These are phyloP conservation scores for Phytophthora kernoviae DNA, from an alignment of 352 stramenopile species.

Conservation along the genomic window DNA sequence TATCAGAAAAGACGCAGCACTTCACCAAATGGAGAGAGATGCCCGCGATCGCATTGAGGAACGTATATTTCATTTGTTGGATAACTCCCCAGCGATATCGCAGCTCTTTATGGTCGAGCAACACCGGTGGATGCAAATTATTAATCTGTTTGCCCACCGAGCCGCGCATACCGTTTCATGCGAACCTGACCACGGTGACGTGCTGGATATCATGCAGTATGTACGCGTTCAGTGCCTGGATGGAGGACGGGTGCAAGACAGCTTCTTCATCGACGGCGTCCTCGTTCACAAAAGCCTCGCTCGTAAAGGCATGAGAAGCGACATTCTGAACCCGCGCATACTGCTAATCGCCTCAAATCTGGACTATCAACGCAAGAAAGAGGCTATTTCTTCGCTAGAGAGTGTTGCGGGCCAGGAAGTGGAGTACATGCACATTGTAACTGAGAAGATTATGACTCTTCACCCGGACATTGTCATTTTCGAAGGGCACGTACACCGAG, in stretches of 20 bases:
- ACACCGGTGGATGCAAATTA: slow-evolving; percentile 84
- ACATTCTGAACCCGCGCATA: slow-evolving; percentile 81
- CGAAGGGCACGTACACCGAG: slow-evolving; percentile 80
- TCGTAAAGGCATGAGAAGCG: slow-evolving; percentile 82
- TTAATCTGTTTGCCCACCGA: slow-evolving; percentile 69
- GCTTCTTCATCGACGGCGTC: slow-evolving; percentile 90
- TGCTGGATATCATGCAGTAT: slow-evolving; percentile 88
- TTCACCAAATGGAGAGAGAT: slow-evolving; percentile 69
- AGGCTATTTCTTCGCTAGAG: slow-evolving; percentile 82
- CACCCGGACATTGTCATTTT: slow-evolving; percentile 89
- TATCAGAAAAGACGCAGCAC: slow-evolving; percentile 42
- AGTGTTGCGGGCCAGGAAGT: slow-evolving; percentile 84
- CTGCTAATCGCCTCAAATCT: slow-evolving; percentile 83
- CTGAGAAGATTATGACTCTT: slow-evolving; percentile 87
- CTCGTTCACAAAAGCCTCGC: slow-evolving; percentile 87
- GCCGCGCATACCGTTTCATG: slow-evolving; percentile 72
- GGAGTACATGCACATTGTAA: slow-evolving; percentile 92
- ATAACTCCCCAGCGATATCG: slow-evolving; percentile 54
- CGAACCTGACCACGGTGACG: slow-evolving; percentile 70
- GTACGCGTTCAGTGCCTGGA: slow-evolving; percentile 83
- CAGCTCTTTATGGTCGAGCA: slow-evolving; percentile 72
- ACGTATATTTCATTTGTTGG: slow-evolving; percentile 71
- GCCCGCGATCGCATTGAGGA: slow-evolving; percentile 72
- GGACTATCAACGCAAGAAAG: slow-evolving; percentile 87
- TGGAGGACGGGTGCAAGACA: slow-evolving; percentile 75